Base-by-base conservation (phyloP, 2,329 filamentous ascomycete species). In the Fusarium multiceps region DNA sequence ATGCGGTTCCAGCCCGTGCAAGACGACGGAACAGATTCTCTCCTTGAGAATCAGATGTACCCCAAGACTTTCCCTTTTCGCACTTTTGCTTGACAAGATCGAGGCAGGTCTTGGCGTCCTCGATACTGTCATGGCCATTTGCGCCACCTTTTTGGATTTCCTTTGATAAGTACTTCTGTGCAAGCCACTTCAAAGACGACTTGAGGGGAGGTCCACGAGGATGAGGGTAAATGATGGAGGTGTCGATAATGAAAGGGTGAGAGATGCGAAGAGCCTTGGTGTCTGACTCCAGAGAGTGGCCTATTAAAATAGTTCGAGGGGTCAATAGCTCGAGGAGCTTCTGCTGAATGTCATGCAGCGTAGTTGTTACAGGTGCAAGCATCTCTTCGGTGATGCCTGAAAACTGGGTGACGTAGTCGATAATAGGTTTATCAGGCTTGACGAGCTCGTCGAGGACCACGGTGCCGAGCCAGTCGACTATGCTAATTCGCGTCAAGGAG, bases 71-170 rank as follows among this genome's bases (percentile, higher is more conserved):
- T 42, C 96, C 96, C 80, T 93, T 96, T 79, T 98, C 94, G 78
- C 95, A 98, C 79, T 99, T 99, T 77, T 95, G 91, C 80, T 96
- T 97, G 49, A 98, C 89, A 3, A 99, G 90, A 75, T 98, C 94
- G 16, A 99, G 89, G 69, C 94, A 97, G 4, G 96, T 94, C 70
- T 87, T 90, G 16, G 96, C 94, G 78, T 99, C 96, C 80, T 99
- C 96, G 68, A 97, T 87, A 62, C 93, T 96, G 84, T 98, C 91
- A 78, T 99, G 96, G 18, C 96, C 96, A 18, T 78, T 78, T 18
- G 85, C 84, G 53, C 91, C 92, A 45, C 89, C 90, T 74, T 92
- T 93, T 78, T 99, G 96, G 55, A 99, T 97, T 78, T 97, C 92
- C 59, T 93, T 91, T 54, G 87, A 87, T 20, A 98, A 87, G 74